Conservation (phyloP, 371 early-diverging fungal genomes). For the Zychaea mexicana region DNA sequence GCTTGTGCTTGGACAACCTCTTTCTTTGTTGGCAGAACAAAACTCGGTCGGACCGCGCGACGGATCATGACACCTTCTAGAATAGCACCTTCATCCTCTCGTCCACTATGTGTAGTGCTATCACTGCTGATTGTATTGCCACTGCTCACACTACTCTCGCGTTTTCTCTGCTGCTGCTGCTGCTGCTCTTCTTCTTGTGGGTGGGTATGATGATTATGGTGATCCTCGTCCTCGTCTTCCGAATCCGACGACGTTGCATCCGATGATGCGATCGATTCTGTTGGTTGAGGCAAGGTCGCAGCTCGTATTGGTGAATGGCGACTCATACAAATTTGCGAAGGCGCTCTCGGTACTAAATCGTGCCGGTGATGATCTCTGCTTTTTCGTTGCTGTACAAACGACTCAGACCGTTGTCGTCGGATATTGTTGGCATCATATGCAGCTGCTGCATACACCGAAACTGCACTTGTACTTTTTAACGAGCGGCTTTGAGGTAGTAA, state of each 20-base stretch:
- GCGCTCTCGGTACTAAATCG: conserved; percentile 5
- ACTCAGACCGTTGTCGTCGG: conserved; percentile 29
- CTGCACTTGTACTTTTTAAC: not conserved
- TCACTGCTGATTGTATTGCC: not conserved
- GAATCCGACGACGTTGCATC: not conserved
- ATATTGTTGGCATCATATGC: conserved; percentile 16
- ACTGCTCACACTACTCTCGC: conserved; percentile 6
- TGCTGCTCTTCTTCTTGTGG: not conserved
- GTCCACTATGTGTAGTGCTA: too few species aligned
- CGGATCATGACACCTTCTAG: conserved; percentile 26
- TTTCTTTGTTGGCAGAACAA: not conserved
- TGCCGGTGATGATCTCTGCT: conserved; percentile 1
- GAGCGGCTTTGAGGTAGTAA: conserved; percentile 3
- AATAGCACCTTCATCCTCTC: conserved; percentile 19
- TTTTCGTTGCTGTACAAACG: conserved; percentile 18
- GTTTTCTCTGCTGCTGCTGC: not conserved
- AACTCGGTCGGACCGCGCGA: conserved; percentile 22
- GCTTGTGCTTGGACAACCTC: not conserved
- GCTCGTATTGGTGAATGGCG: conserved; percentile 3
- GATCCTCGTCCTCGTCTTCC: not conserved
- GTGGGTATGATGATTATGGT: not conserved
- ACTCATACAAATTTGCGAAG: conserved; percentile 13
- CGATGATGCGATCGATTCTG: not conserved
- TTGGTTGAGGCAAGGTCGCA: not conserved
- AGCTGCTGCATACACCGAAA: conserved; percentile 17